Evolutionary conservation across 164 flowering plant species (phyloP).

Genomic region (Magnolia sinica): DNA sequence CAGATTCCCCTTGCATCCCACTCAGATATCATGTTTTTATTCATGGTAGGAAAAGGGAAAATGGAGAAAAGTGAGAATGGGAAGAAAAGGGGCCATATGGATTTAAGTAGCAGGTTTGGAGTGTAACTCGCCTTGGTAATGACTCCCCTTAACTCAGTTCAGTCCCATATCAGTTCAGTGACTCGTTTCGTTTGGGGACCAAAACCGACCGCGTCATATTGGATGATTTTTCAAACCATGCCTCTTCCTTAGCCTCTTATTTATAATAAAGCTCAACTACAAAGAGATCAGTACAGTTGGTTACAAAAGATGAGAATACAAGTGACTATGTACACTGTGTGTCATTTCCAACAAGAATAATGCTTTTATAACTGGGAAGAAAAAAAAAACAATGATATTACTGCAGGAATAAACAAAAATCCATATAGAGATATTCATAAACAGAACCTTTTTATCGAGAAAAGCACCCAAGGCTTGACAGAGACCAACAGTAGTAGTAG

Average conservation of each 20-base stretch:
- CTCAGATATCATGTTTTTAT: too few relatives aligned
- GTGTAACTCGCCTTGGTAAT: too few relatives aligned
- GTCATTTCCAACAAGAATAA: not conserved
- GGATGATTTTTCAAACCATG: not conserved
- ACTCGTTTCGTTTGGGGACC: not conserved
- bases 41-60: too few relatives aligned
- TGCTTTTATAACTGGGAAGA: not conserved
- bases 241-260: not conserved
- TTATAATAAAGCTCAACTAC: too few relatives aligned
- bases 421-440: not conserved
- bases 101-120: too few relatives aligned
- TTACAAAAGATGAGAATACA: too few relatives aligned
- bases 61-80: too few relatives aligned
- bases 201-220: not conserved
- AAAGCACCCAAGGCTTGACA: constrained; percentile 97
- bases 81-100: too few relatives aligned
- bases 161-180: not conserved
- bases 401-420: not conserved
- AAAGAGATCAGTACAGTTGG: not conserved
- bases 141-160: too few relatives aligned
- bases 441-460: constrained; percentile 82
- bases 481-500: constrained; percentile 97
- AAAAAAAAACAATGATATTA: not conserved
- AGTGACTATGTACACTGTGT: not conserved
- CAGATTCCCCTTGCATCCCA: too few relatives aligned